Evolutionary conservation across 208 protist genomes (phyloP).

Genomic region (Crithidia thermophila): DNA sequence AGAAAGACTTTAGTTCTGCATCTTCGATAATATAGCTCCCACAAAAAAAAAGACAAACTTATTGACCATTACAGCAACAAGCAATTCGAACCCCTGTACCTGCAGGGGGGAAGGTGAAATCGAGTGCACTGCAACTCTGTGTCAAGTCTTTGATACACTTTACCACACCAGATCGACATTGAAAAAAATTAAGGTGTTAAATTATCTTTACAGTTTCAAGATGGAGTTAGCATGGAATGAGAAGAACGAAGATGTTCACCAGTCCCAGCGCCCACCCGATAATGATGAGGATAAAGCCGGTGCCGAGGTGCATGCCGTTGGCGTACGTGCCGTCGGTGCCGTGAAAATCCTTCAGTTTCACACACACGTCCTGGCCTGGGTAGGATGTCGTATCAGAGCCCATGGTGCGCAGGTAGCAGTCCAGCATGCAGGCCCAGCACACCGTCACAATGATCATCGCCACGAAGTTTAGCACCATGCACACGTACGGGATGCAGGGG

Average conservation of each 20-base stretch:
- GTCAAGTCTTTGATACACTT: too few species aligned
- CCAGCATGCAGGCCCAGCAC: slow-evolving; percentile 47
- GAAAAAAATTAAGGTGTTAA: background rate
- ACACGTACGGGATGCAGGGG: slow-evolving; percentile 35
- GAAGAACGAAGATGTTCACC: slow-evolving; percentile 41
- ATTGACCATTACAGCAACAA: background rate
- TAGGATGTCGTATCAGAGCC: background rate
- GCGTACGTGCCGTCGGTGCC: slow-evolving; percentile 17
- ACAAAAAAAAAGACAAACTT: background rate
- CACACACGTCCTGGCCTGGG: slow-evolving; percentile 17
- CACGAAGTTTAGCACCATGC: slow-evolving; percentile 30
- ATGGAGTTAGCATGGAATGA: slow-evolving; percentile 33
- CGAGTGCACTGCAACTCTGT: too few species aligned
- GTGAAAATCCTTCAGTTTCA: slow-evolving; percentile 21
- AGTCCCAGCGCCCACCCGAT: slow-evolving; percentile 32
- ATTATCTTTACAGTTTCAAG: background rate
- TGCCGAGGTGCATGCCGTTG: slow-evolving; percentile 38
- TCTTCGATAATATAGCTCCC: background rate
- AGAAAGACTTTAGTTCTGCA: background rate
- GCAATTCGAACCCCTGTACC: background rate
- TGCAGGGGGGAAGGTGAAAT: background rate
- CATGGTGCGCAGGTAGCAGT: slow-evolving; percentile 31
- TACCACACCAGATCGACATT: too few species aligned
- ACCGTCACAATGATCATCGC: slow-evolving; percentile 22
- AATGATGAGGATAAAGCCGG: slow-evolving; percentile 46